Evolutionary conservation across 257 asterid species (phyloP), one percentile per base, ranked within the genome.

Genomic region (Rhazya stricta): DNA sequence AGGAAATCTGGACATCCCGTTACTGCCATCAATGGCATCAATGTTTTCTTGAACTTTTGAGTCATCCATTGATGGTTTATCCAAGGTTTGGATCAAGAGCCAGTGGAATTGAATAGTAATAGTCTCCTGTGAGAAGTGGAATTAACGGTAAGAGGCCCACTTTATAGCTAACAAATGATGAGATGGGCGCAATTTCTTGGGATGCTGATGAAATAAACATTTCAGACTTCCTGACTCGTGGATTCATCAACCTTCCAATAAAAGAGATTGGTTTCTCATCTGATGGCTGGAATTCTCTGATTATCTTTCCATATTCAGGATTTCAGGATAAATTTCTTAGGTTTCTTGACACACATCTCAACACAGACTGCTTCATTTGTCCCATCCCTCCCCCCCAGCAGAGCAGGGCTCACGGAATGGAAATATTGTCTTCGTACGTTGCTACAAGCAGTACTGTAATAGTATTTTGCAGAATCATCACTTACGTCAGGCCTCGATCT

Each of bases 1-100:
- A 69, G 69, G 54, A n/a, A 65, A 42, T 32, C 50, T 67, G 77
- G 73, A 76, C 48, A 48, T 23, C 67, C 76, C 81, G 41, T 37
- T 67, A 78, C 67, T 68, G 56, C 69, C 82, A 56, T 54, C 84
- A 76, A 53, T 73, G 71, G 67, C 81, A 71, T 63, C 74, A 36
- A 51, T 32, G 53, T 43, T 73, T 32, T 58, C 75, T 53, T 61
- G 72, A 72, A 77, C 29, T 36, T 21, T 79, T 58, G 85, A 34
- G 60, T 77, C 80, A 66, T 86, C 91, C 92, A 87, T 85, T 76
- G 85, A 75, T 75, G 80, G 71, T 68, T 56, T 13, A 74, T 45
- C 63, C 15, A 74, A 79, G 63, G 42, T 13, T 75, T 68, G 56
- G 74, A 15, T 72, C 50, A 63, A 53, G 69, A 58, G 32, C 61